Percentiles rank a stretch among this genome's conserved stretches.
These are phyloP conservation scores for Colletotrichum camelliae DNA, from an alignment of 2,329 filamentous ascomycete species.

Conservation along the genomic window DNA sequence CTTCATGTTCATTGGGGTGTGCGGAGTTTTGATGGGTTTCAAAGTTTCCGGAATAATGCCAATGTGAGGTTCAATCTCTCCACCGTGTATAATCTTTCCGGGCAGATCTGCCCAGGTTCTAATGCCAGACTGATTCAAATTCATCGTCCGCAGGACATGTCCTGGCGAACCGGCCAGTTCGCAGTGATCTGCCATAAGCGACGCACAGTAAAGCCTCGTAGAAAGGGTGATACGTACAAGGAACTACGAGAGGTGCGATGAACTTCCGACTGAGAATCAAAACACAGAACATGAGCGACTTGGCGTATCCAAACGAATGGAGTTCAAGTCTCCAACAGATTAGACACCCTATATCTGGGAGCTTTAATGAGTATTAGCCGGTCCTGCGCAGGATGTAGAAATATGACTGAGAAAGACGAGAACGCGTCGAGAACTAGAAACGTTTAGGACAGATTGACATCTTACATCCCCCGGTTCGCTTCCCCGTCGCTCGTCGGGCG, in stretches of 20 bases:
- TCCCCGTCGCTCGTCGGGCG: neutral
- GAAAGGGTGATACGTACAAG: too few relatives aligned
- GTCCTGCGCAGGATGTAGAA: neutral
- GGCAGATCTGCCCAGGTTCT: too few relatives aligned
- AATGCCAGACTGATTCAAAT: too few relatives aligned
- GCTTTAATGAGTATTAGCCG: neutral
- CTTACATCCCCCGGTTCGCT: neutral
- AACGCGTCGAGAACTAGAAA: neutral
- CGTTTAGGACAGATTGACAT: neutral
- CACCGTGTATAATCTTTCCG: too few relatives aligned
- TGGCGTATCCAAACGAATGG: neutral
- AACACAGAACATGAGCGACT: neutral
- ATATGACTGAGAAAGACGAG: neutral
- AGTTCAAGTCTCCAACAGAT: neutral
- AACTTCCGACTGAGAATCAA: neutral
- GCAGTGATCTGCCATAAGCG: too few relatives aligned
- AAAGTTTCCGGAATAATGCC: too few relatives aligned
- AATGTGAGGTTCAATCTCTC: too few relatives aligned
- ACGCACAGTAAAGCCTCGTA: too few relatives aligned
- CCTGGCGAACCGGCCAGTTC: too few relatives aligned
- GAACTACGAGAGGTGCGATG: neutral
- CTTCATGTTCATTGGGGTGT: too few relatives aligned
- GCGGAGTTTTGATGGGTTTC: too few relatives aligned
- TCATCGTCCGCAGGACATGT: too few relatives aligned
- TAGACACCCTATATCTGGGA: neutral